Percentiles rank a stretch among this genome's conserved stretches.
Evolutionary conservation across 768 basidiomycete species (phyloP).

Genomic region (Daedalea quercina): DNA sequence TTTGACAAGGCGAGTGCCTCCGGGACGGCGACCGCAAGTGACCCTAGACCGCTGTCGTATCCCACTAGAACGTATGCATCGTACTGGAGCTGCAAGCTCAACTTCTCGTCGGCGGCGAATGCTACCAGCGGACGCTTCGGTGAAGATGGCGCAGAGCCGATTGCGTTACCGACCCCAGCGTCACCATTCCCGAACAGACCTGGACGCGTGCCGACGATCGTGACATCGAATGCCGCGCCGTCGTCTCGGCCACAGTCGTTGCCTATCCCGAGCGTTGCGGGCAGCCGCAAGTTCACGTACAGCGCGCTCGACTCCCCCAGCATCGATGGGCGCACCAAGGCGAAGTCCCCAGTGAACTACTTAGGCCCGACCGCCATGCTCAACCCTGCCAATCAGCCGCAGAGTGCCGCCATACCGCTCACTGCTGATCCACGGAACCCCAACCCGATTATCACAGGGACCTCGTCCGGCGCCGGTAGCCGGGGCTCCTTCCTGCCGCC

Average conservation of each 20-base stretch:
- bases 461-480: neutral
- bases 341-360: conserved; percentile 22
- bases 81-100: conserved; percentile 86
- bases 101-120: conserved; percentile 39
- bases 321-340: conserved; percentile 16
- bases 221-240: conserved; percentile 3
- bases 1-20: conserved; percentile 24
- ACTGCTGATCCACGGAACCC: neutral
- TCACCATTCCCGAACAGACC: conserved; percentile 60
- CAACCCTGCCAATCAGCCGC: conserved; percentile 22
- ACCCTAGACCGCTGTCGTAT: conserved; percentile 27
- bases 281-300: conserved; percentile 52
- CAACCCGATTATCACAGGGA: conserved; percentile 3
- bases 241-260: neutral
- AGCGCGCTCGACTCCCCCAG: conserved; percentile 28
- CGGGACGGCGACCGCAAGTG: neutral
- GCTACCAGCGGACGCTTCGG: conserved; percentile 2
- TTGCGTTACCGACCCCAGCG: conserved; percentile 42
- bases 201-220: neutral
- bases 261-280: conserved; percentile 31
- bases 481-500: conserved; percentile 25
- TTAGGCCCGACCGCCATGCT: conserved; percentile 23
- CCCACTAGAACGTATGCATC: conserved; percentile 77
- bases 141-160: conserved; percentile 1
- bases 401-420: conserved; percentile 6